phyloP scores from a whole-genome alignment of 2,329 filamentous ascomycete species.

The Fusarium algeriense region DNA sequence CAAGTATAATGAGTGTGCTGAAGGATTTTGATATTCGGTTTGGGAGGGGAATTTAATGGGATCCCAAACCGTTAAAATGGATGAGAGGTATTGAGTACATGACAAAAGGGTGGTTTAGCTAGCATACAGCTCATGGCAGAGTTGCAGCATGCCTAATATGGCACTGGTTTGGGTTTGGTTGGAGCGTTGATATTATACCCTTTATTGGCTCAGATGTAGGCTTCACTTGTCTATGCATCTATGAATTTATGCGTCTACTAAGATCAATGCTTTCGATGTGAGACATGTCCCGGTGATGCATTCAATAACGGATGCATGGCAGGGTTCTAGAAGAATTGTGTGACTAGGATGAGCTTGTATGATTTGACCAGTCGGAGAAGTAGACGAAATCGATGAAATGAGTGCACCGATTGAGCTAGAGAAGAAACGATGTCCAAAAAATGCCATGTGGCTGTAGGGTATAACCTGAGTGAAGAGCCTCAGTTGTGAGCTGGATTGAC shows the following conservation, averaged over 20 bases:
- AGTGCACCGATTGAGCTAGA: conserved; percentile 7
- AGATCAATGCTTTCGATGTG: conserved; percentile 17
- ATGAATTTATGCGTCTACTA: conserved; percentile 45
- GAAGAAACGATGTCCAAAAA: not conserved
- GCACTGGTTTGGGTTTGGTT: conserved; percentile 41
- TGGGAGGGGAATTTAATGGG: conserved; percentile 57
- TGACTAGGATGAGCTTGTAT: conserved; percentile 14
- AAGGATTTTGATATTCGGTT: conserved; percentile 85
- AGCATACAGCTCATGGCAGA: conserved; percentile 20
- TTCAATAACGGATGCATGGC: conserved; percentile 10
- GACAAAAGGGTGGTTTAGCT: conserved; percentile 25
- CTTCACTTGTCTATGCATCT: conserved; percentile 43
- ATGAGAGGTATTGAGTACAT: conserved; percentile 21
- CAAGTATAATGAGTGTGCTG: conserved; percentile 87
- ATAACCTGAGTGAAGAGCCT: not conserved
- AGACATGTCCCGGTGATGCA: conserved; percentile 17
- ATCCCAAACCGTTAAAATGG: conserved; percentile 31
- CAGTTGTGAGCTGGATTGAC: conserved; percentile 9
- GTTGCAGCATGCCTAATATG: conserved; percentile 37
- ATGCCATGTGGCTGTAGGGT: not conserved
- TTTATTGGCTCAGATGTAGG: conserved; percentile 42
- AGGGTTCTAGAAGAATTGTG: conserved; percentile 40
- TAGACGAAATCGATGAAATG: conserved; percentile 6
- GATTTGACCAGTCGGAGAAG: conserved; percentile 29
- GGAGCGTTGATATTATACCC: conserved; percentile 50